Percentiles rank a stretch among this genome's conserved stretches.
Conservation (phyloP, 2,329 filamentous ascomycete genomes). For the Exophiala sp. region DNA sequence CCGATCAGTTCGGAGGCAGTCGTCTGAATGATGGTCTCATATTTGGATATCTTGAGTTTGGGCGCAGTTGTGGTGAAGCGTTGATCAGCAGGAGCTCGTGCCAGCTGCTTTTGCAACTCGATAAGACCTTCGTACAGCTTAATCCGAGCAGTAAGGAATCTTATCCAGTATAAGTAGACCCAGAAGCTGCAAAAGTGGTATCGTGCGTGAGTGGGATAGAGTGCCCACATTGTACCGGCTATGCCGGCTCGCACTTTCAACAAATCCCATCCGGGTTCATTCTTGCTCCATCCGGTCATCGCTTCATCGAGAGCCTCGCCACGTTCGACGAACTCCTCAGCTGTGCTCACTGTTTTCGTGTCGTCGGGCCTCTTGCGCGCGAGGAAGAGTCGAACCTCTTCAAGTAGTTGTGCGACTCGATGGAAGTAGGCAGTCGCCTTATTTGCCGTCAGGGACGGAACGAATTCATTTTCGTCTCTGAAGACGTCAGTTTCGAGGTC, state of each 20-base stretch:
- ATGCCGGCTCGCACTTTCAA: constrained; percentile 18
- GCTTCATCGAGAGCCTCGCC: constrained; percentile 20
- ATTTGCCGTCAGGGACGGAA: constrained; percentile 24
- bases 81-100: neutral
- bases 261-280: constrained; percentile 26
- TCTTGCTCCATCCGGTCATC: constrained; percentile 25
- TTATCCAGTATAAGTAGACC: constrained; percentile 27
- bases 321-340: constrained; percentile 12
- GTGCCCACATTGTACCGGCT: constrained; percentile 24
- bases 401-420: constrained; percentile 21
- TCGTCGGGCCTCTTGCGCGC: neutral
- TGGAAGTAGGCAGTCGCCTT: constrained; percentile 24
- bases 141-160: constrained; percentile 26
- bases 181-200: constrained; percentile 26
- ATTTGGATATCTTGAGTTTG: constrained; percentile 19
- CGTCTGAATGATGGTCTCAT: constrained; percentile 14
- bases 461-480: constrained; percentile 26
- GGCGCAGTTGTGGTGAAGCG: neutral
- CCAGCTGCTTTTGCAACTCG: constrained; percentile 14
- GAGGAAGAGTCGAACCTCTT: constrained; percentile 20
- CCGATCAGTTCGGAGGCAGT: constrained; percentile 22
- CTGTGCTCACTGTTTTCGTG: neutral
- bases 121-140: constrained; percentile 28
- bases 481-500: constrained; percentile 26
- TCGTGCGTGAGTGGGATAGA: constrained; percentile 24